phyloP scores from a whole-genome alignment of 129 eudicot genomes.

The Centaurea solstitialis region DNA sequence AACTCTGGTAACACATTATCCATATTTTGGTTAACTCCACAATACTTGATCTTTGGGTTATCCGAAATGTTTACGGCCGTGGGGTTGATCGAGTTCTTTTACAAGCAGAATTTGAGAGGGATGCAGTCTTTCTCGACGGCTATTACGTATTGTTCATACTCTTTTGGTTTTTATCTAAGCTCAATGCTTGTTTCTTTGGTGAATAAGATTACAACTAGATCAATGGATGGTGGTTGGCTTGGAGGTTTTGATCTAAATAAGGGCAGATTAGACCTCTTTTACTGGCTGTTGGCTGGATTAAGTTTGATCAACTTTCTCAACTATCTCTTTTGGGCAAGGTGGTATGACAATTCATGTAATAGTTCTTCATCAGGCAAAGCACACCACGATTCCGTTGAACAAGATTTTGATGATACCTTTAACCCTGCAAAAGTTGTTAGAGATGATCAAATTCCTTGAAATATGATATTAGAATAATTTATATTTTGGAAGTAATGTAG shows the following conservation, averaged over 20 bases:
- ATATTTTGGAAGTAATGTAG: slow-evolving; percentile 1
- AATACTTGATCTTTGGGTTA: slow-evolving; percentile 78
- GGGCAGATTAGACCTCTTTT: slow-evolving; percentile 79
- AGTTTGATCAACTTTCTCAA: slow-evolving; percentile 74
- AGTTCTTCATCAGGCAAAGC: slow-evolving; percentile 11
- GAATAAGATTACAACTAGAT: slow-evolving; percentile 58
- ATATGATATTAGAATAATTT: slow-evolving; percentile 10
- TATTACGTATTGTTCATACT: slow-evolving; percentile 90
- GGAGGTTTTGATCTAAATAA: slow-evolving; percentile 75
- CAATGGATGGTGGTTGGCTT: slow-evolving; percentile 61
- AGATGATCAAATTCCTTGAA: slow-evolving; percentile 19
- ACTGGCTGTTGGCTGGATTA: slow-evolving; percentile 77
- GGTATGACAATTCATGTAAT: slow-evolving; percentile 48
- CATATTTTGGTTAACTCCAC: slow-evolving; percentile 89
- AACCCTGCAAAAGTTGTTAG: slow-evolving; percentile 12
- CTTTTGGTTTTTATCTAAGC: slow-evolving; percentile 90
- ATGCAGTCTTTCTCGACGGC: slow-evolving; percentile 88
- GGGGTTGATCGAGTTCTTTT: slow-evolving; percentile 92
- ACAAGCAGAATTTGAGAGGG: slow-evolving; percentile 74
- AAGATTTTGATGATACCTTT: slow-evolving; percentile 12
- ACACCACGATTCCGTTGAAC: slow-evolving; percentile 30
- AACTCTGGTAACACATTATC: slow-evolving; percentile 39
- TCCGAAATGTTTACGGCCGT: slow-evolving; percentile 98
- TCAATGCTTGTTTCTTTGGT: slow-evolving; percentile 80
- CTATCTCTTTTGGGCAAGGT: slow-evolving; percentile 78